These are phyloP conservation scores for Vigna angularis DNA, from an alignment of 306 rosid species.

Conservation along the genomic window DNA sequence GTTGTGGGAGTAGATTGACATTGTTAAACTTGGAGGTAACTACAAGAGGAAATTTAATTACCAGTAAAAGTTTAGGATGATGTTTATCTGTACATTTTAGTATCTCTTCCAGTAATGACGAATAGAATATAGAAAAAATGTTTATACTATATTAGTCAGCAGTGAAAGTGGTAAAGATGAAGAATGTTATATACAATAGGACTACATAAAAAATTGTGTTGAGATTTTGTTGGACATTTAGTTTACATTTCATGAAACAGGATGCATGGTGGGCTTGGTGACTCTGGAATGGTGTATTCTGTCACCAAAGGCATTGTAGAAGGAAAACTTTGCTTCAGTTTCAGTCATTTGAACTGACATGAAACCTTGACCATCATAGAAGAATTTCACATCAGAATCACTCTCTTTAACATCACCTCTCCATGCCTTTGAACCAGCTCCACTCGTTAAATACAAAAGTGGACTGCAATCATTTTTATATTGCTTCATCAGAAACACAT, in stretches of 20 bases:
- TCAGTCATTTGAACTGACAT: conserved; percentile 48
- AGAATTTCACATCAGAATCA: conserved; percentile 40
- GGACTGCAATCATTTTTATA: conserved; percentile 40
- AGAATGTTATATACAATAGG: not conserved
- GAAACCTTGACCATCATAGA: conserved; percentile 60
- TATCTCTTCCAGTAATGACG: not conserved
- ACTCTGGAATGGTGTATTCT: conserved; percentile 35
- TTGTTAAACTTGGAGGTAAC: too few relatives aligned
- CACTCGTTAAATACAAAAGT: conserved; percentile 52
- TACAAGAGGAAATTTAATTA: too few relatives aligned
- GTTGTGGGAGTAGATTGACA: too few relatives aligned
- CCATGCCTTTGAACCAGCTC: conserved; percentile 60
- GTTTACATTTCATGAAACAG: not conserved
- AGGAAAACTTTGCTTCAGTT: conserved; percentile 1
- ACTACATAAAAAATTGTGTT: not conserved
- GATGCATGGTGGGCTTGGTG: not conserved
- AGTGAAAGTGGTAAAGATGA: not conserved
- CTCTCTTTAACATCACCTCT: conserved; percentile 48
- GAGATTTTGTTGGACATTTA: not conserved
- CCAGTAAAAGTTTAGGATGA: too few relatives aligned
- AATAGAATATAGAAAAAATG: not conserved
- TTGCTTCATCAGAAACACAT: not conserved
- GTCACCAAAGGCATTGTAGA: conserved; percentile 42
- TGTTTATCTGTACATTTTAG: not conserved
- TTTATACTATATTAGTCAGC: not conserved